Base-by-base conservation (phyloP, 2,329 filamentous ascomycete genomes). In the Pestalotiopsis sp. region DNA sequence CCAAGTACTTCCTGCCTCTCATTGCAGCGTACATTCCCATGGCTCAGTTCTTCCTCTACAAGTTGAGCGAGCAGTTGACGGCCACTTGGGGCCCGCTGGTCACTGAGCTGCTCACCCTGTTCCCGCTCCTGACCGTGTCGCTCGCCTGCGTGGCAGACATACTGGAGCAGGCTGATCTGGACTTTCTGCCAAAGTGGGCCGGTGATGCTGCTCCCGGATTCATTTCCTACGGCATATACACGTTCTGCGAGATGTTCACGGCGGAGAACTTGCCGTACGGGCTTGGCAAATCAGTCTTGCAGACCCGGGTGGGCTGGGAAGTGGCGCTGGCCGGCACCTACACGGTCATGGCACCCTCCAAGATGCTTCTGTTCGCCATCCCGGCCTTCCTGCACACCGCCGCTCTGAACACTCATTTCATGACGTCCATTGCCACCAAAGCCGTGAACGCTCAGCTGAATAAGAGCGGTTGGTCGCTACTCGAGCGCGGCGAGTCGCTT, bases 401-500 rank as follows among this genome's bases (percentile, higher is more conserved):
- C 38, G 82, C 91, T 44, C 84, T 90, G 65, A 98, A 98, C 77
- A 86, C 90, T 0, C 94, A 97, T 76, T 82, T 92, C 64, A 86
- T 88, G 62, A 87, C 89, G 1, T 83, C 86, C 0, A 82, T 83
- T 71, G 89, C 89, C 0, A 88, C 89, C 0, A 78, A 82, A 1
- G 80, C 84, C 0, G 81, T 96, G 48, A 95, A 97, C 75, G 81
- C 81, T 4, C 90, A 88, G 0, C 81, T 98, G 57, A 80, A 82
- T 22, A 79, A 83, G 1, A 84, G 91, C 44, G 89, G 91, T 17
- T 98, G 91, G 86, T 86, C 88, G 1, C 81, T 98, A 1, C 78
- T 98, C 58, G 94, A 94, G 61, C 90, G 96, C 11, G 86, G 88
- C 71, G 96, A 98, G 79, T 97, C 94, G 0, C 80, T 92, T 62